Base-by-base conservation (phyloP, 192 early-diverging fungal species). In the Gamsiella multidivaricata region DNA sequence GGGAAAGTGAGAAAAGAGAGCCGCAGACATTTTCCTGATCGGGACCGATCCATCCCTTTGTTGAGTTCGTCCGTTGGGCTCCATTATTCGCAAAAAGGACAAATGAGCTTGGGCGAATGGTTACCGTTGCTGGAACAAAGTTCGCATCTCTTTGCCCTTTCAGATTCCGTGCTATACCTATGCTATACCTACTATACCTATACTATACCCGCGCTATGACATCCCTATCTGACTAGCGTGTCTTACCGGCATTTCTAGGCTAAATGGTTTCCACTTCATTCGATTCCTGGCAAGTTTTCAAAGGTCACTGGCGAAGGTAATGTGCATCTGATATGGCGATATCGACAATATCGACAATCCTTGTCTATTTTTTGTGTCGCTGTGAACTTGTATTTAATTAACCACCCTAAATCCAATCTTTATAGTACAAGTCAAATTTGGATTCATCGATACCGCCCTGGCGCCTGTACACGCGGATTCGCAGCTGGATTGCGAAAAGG, bases 241-340 rank as follows among this genome's bases (percentile, higher is more conserved):
- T n/a, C n/a, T 18, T 46, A 3, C 31, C 33, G 25, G 5, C 29
- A 0, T 37, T 23, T 45, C 8, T 69, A 78, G 74, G 60, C 65
- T 6, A 33, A n/a, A 17, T 78, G 74, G 74, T 64, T 63, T 29
- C 36, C 65, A 45, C 66, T 78, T 25, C 41, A 33, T 25, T 68
- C 74, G 8, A 68, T 78, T 4, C 74, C 74, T 23, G 65, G 66
- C 43, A 64, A 58, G 54, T 78, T 78, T 54, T 69, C 65, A 12
- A 78, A 63, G 34, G 54, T 78, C 33, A 78, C 65, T 43, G 74
- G 74, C 9, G 65, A 78, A 64, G 74, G 74, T 78, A 64, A n/a
- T 28, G 47, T 43, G n/a, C 31, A 58, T 33, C 32, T 29, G 4
- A 53, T 0, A 29, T 5, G 59, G 7, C 18, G 31, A 25, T 46